Evolutionary conservation across 2,329 filamentous ascomycete genomes (phyloP).

Genomic region (Cytospora chrysosperma): DNA sequence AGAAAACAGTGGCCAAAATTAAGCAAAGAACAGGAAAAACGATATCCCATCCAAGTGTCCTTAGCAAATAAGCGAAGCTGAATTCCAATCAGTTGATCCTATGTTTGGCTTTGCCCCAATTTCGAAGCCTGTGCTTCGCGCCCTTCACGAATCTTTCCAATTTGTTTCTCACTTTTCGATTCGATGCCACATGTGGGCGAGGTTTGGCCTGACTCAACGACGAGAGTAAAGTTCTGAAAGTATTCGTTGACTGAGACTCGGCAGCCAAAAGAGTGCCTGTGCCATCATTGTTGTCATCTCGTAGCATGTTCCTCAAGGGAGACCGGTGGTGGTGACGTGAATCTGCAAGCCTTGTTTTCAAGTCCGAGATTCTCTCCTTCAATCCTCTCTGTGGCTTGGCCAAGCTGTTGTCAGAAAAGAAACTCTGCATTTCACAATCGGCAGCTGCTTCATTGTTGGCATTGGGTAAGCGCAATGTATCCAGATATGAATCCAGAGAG

Average conservation of each 20-base stretch:
- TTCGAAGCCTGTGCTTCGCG: constrained; percentile 19
- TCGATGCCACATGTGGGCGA: background rate
- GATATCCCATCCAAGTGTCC: background rate
- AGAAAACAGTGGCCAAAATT: background rate
- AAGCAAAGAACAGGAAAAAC: background rate
- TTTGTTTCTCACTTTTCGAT: constrained; percentile 16
- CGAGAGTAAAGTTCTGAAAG: background rate
- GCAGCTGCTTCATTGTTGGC: background rate
- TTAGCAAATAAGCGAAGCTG: background rate
- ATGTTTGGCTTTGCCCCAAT: constrained; percentile 17
- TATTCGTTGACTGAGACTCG: background rate
- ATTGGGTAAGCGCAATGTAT: constrained; percentile 4
- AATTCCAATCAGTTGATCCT: constrained; percentile 1
- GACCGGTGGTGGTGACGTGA: constrained; percentile 18
- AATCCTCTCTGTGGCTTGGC: constrained; percentile 26
- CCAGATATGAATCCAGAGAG: constrained; percentile 20
- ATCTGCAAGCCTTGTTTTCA: constrained; percentile 28
- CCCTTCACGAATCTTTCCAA: constrained; percentile 19
- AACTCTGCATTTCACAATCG: constrained; percentile 23
- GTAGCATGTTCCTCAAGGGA: background rate
- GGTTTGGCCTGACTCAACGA: background rate
- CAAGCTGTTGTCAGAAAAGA: constrained; percentile 24
- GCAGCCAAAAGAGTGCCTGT: background rate
- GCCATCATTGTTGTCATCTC: background rate
- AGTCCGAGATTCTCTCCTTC: constrained; percentile 29